Conservation (phyloP, 2,329 filamentous ascomycete species). For the Neopestalotiopsis sp. region DNA sequence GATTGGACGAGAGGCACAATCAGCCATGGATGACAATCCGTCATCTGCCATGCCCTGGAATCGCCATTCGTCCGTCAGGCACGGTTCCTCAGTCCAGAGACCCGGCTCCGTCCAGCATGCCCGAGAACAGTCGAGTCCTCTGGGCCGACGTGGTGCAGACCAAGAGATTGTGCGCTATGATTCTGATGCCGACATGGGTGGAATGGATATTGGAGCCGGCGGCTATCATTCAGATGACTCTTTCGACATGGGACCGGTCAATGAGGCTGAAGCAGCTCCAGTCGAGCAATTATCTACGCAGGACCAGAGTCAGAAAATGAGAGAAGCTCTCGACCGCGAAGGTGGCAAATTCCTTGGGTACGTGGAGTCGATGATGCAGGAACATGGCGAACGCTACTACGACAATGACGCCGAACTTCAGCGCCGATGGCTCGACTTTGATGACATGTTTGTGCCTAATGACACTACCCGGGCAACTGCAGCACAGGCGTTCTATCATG, state of each 20-base stretch:
- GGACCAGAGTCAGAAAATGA: slow-evolving; percentile 20
- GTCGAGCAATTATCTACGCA: slow-evolving; percentile 9
- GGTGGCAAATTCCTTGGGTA: slow-evolving; percentile 52
- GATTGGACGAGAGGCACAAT: slow-evolving; percentile 57
- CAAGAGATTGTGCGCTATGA: slow-evolving; percentile 53
- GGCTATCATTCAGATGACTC: slow-evolving; percentile 36
- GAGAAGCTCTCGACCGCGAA: slow-evolving; percentile 47
- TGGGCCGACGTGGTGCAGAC: slow-evolving; percentile 40
- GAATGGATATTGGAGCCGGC: slow-evolving; percentile 37
- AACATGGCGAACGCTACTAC: slow-evolving; percentile 35
- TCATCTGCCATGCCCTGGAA: slow-evolving; percentile 61
- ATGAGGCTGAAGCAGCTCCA: neutral
- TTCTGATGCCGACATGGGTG: slow-evolving; percentile 41
- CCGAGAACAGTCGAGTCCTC: slow-evolving; percentile 46
- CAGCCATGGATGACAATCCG: slow-evolving; percentile 70
- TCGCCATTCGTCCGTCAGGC: slow-evolving; percentile 50
- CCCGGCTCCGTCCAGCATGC: slow-evolving; percentile 43
- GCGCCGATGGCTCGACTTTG: slow-evolving; percentile 66
- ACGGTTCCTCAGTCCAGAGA: slow-evolving; percentile 51
- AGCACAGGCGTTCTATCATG: slow-evolving; percentile 77
- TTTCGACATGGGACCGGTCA: slow-evolving; percentile 30
- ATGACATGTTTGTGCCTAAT: slow-evolving; percentile 66
- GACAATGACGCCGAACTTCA: slow-evolving; percentile 35
- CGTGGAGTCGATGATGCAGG: slow-evolving; percentile 39
- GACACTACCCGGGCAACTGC: slow-evolving; percentile 64